phyloP scores from a whole-genome alignment of 495 filamentous ascomycete species.

The Penicillium antarcticum region DNA sequence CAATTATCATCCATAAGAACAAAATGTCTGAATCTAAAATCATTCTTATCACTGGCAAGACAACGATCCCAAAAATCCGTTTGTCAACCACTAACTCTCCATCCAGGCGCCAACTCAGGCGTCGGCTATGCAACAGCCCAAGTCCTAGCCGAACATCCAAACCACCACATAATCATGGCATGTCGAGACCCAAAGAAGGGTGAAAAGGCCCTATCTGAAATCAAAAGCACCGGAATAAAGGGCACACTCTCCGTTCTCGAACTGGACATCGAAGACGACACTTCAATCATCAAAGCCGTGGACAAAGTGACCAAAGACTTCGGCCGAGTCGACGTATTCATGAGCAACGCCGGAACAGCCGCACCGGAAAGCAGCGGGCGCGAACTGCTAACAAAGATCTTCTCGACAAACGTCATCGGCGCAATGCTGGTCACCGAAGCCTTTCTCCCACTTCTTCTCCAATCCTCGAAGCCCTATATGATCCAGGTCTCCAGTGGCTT shows the following conservation, averaged over 20 bases:
- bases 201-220: conserved; percentile 13
- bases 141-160: conserved; percentile 13
- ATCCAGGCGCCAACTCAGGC: conserved; percentile 30
- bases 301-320: conserved; percentile 13
- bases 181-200: conserved; percentile 23
- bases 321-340: conserved; percentile 29
- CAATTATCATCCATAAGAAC: too few species aligned
- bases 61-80: background rate
- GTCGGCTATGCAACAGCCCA: conserved; percentile 27
- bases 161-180: conserved; percentile 28
- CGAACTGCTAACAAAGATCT: conserved; percentile 20
- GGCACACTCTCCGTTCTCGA: conserved; percentile 22
- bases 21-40: background rate
- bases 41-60: background rate
- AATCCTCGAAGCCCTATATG: conserved; percentile 32
- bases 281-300: conserved; percentile 25
- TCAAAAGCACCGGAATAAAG: conserved; percentile 10
- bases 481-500: conserved; percentile 36
- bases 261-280: conserved; percentile 28
- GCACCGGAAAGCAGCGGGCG: conserved; percentile 12
- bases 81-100: background rate
- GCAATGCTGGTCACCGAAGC: conserved; percentile 33
- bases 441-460: conserved; percentile 35
- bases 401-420: conserved; percentile 38
- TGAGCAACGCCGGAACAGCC: conserved; percentile 32